phyloP scores from a whole-genome alignment of 305 asterid species.

The Fraxinus paxiana region DNA sequence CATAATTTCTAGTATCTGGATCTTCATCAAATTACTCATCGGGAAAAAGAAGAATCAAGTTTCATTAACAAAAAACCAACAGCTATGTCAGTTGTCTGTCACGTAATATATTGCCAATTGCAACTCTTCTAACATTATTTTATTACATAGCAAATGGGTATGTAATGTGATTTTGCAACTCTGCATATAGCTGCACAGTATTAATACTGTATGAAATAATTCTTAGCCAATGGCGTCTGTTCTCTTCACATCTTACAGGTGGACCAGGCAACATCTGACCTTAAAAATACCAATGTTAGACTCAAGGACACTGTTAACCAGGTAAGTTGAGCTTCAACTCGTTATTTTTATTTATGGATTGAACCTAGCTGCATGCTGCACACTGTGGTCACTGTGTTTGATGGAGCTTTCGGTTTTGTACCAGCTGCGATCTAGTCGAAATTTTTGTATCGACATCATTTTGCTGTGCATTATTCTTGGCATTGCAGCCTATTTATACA shows the following conservation, averaged over 20 bases:
- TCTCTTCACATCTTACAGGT: conserved; percentile 45
- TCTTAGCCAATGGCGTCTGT: not conserved
- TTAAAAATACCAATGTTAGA: conserved; percentile 86
- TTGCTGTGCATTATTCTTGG: conserved; percentile 82
- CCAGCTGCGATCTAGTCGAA: conserved; percentile 85
- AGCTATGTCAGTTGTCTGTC: not conserved
- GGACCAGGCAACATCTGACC: conserved; percentile 84
- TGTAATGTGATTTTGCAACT: not conserved
- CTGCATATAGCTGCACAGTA: not conserved
- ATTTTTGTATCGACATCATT: conserved; percentile 85
- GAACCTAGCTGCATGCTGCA: not conserved
- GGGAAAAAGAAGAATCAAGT: not conserved
- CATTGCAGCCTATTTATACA: conserved; percentile 88
- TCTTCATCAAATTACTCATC: not conserved
- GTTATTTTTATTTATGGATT: not conserved
- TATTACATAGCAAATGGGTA: not conserved
- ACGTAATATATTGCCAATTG: not conserved
- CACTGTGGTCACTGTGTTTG: not conserved
- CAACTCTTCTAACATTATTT: conserved; percentile 1
- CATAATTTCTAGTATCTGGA: not conserved
- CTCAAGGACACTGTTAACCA: conserved; percentile 84
- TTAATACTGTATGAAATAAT: not conserved
- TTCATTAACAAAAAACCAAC: conserved; percentile 3
- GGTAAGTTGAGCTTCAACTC: conserved; percentile 40
- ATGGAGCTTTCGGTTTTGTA: conserved; percentile 22